phyloP scores from a whole-genome alignment of 2,329 filamentous ascomycete genomes.

The Fusarium sororula region DNA sequence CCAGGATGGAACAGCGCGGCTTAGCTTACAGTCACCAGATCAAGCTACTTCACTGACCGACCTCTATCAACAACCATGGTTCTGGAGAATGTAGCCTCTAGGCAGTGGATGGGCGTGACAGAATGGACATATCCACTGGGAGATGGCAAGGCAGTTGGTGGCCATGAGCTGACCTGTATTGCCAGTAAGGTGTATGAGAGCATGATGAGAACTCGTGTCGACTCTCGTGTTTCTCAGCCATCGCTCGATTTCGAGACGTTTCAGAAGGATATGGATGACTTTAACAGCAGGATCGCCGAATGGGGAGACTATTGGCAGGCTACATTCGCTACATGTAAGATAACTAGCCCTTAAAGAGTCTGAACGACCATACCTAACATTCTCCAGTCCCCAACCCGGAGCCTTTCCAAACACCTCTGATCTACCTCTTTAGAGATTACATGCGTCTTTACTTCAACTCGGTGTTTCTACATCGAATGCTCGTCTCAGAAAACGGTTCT shows the following conservation, averaged over 20 bases:
- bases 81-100: background rate
- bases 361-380: background rate
- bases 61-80: background rate
- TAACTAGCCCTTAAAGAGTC: accelerated
- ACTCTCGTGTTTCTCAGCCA: too few relatives aligned
- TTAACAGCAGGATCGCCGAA: background rate
- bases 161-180: background rate
- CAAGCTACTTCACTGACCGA: background rate
- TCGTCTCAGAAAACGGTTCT: background rate
- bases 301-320: background rate
- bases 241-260: accelerated
- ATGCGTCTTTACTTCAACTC: background rate
- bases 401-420: background rate
- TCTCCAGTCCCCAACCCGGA: background rate
- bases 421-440: background rate
- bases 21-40: background rate
- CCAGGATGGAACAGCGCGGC: background rate
- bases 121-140: background rate
- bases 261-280: background rate
- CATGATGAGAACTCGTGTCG: too few relatives aligned
- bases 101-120: background rate
- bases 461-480: background rate
- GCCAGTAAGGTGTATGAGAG: background rate
- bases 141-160: background rate
- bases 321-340: background rate